These are phyloP conservation scores for Ambrosia hybrid DNA, from an alignment of 140 eudicot genomes.

Conservation along the genomic window DNA sequence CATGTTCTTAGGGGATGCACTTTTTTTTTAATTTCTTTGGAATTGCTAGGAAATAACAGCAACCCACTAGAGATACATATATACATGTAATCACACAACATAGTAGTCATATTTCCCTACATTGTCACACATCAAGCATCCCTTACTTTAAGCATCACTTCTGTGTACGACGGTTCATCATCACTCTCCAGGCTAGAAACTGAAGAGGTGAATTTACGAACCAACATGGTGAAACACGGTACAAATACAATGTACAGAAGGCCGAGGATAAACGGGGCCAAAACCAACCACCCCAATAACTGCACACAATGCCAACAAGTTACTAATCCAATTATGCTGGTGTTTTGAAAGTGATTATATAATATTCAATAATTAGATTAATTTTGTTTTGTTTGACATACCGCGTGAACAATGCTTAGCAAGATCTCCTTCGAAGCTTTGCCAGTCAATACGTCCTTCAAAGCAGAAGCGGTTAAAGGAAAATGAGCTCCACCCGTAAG, in stretches of 20 bases:
- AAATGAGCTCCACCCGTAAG: conserved; percentile 87
- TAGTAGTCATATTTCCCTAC: conserved; percentile 13
- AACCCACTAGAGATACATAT: neutral
- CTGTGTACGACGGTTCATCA: conserved; percentile 37
- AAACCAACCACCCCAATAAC: conserved; percentile 89
- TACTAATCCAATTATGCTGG: neutral
- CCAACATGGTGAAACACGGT: conserved; percentile 78
- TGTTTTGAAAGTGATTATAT: neutral
- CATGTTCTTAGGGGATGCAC: conserved; percentile 2
- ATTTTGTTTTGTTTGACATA: conserved; percentile 29
- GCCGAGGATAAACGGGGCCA: conserved; percentile 71
- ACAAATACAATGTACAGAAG: conserved; percentile 51
- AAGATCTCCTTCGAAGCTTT: conserved; percentile 79
- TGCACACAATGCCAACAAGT: conserved; percentile 36
- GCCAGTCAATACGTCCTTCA: conserved; percentile 86
- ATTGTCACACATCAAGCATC: conserved; percentile 39
- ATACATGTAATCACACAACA: conserved; percentile 21
- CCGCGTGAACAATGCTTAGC: conserved; percentile 78
- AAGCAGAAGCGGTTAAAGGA: conserved; percentile 82
- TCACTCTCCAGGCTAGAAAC: conserved; percentile 47
- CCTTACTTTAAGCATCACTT: conserved; percentile 73
- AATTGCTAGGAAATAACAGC: neutral
- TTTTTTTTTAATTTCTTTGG: neutral
- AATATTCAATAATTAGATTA: no score
- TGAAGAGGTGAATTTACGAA: conserved; percentile 46